Evolutionary conservation across 2,329 filamentous ascomycete species (phyloP).

Genomic region (Sporothrix mexicana): DNA sequence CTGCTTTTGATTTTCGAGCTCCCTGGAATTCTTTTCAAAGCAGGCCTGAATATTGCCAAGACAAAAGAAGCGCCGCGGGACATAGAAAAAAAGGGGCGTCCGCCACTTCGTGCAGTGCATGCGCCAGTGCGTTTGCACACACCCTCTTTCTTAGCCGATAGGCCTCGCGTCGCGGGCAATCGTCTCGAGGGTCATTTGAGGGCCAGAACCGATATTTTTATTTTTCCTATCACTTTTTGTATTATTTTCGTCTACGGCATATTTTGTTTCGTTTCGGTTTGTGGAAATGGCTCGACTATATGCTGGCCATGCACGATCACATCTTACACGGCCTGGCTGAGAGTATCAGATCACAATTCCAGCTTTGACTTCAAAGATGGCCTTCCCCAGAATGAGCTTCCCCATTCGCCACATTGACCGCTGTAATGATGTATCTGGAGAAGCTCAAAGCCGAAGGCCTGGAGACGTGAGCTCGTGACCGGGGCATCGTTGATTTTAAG

Average conservation of each 20-base stretch:
- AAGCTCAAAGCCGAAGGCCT: no score
- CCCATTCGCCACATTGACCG: neutral
- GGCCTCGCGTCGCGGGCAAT: neutral
- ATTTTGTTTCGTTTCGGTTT: neutral
- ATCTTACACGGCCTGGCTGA: neutral
- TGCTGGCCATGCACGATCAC: neutral
- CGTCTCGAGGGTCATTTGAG: neutral
- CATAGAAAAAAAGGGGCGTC: neutral
- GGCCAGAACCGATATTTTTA: neutral
- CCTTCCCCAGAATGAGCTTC: neutral
- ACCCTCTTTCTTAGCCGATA: neutral
- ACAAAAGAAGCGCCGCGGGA: constrained; percentile 1
- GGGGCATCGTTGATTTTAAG: neutral
- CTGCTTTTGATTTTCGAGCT: neutral
- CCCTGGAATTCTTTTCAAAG: neutral
- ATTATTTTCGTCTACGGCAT: no score
- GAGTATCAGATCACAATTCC: neutral
- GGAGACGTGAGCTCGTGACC: no score
- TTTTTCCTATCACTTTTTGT: no score
- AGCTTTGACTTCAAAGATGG: neutral
- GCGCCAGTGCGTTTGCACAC: neutral
- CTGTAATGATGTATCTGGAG: neutral
- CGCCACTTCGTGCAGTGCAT: neutral
- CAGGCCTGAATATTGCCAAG: neutral
- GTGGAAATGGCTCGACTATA: neutral